Evolutionary conservation across 2,329 filamentous ascomycete genomes (phyloP).

Genomic region (Blastomyces gilchristii): DNA sequence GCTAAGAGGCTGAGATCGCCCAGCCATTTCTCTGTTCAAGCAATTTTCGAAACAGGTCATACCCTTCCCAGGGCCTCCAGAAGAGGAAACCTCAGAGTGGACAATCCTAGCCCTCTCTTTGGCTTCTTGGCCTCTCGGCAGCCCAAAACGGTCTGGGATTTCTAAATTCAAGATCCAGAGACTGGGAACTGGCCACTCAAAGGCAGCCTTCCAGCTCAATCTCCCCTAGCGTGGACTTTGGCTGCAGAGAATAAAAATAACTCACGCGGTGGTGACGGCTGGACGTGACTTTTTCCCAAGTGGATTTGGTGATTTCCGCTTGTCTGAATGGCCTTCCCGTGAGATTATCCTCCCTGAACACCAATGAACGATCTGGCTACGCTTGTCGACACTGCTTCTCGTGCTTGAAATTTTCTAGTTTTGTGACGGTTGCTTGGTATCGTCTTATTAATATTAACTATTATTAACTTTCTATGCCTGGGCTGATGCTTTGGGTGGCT

Average conservation of each 20-base stretch:
- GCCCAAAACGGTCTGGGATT: background rate
- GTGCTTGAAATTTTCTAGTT: background rate
- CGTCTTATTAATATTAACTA: background rate
- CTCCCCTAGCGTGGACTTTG: background rate
- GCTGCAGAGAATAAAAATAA: conserved; percentile 8
- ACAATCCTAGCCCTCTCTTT: background rate
- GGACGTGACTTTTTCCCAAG: background rate
- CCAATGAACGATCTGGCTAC: conserved; percentile 5
- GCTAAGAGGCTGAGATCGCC: background rate
- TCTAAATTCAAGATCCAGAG: conserved; percentile 6
- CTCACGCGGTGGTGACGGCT: background rate
- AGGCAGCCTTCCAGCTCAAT: background rate
- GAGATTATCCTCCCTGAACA: conserved; percentile 1
- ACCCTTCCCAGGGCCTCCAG: background rate
- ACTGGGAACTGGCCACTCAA: background rate
- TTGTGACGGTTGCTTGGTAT: background rate
- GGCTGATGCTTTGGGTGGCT: conserved; percentile 5
- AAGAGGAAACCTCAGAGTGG: background rate
- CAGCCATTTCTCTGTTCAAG: background rate
- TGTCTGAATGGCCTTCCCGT: background rate
- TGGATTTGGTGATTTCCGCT: background rate
- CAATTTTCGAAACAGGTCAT: background rate
- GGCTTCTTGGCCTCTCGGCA: background rate
- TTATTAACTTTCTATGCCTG: conserved; percentile 4
- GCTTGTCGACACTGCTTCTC: background rate